A percentile compares a stretch with the other conserved stretches of the same genome.
Conservation (phyloP, 306 rosid genomes). For the Neltuma alba region DNA sequence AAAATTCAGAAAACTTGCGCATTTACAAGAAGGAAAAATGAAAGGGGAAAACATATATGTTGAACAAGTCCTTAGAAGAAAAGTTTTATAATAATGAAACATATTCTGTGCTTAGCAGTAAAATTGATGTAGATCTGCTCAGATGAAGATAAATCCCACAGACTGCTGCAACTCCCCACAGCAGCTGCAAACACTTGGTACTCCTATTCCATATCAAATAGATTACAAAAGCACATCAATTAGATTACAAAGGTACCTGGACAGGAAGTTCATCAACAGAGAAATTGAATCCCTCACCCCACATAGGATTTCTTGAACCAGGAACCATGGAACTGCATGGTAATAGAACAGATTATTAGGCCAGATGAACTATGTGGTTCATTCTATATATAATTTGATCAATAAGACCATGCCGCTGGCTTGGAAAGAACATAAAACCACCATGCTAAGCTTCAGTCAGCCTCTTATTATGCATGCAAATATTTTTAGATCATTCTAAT, state of each 20-base stretch:
- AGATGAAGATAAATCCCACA: constrained; percentile 29
- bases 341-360: constrained; percentile 37
- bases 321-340: constrained; percentile 96
- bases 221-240: constrained; percentile 39
- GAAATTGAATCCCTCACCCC: constrained; percentile 99
- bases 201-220: constrained; percentile 21
- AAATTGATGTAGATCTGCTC: constrained; percentile 8
- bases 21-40: background rate
- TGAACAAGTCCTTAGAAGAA: background rate
- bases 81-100: background rate
- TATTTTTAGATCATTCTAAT: constrained; percentile 20
- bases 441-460: constrained; percentile 10
- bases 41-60: background rate
- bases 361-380: constrained; percentile 16
- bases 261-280: constrained; percentile 95
- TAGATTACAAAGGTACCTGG: constrained; percentile 55
- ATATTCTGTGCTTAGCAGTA: background rate
- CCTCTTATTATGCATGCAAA: constrained; percentile 2
- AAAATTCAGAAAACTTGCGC: background rate
- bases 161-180: constrained; percentile 28
- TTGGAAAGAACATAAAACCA: constrained; percentile 25
- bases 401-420: constrained; percentile 17
- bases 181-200: constrained; percentile 18
- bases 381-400: constrained; percentile 17
- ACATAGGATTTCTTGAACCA: constrained; percentile 99